Percentiles rank a stretch among this genome's conserved stretches.
Conservation (phyloP, 1,284 basidiomycete species). For the Naganishia albida region DNA sequence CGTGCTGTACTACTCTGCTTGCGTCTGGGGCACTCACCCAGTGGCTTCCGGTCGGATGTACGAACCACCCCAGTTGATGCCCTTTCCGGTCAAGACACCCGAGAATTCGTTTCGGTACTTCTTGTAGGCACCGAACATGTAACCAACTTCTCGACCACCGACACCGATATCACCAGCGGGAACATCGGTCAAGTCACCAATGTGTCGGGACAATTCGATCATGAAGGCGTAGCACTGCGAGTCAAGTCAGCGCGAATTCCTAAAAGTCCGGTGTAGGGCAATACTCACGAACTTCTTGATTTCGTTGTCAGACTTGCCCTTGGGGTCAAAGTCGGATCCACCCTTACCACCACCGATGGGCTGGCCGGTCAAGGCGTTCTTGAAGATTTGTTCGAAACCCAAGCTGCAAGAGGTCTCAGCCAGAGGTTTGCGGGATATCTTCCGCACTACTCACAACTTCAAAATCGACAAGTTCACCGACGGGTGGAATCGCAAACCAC, state of each 20-base stretch:
- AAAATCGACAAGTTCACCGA: conserved; percentile 80
- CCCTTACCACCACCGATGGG: conserved; percentile 76
- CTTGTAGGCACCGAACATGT: conserved; percentile 74
- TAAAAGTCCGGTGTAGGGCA: background rate
- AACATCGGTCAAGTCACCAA: conserved; percentile 74
- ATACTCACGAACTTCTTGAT: conserved; percentile 66
- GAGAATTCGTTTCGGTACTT: conserved; percentile 72
- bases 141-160: conserved; percentile 70
- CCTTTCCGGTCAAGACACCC: conserved; percentile 78
- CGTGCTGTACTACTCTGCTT: background rate
- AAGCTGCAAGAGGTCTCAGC: conserved; percentile 53
- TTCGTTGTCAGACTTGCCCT: conserved; percentile 75
- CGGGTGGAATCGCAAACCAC: conserved; percentile 76
- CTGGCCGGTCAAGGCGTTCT: conserved; percentile 77
- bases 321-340: conserved; percentile 73
- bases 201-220: conserved; percentile 70
- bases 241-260: background rate
- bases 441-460: conserved; percentile 60
- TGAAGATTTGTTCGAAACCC: conserved; percentile 80
- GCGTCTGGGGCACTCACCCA: conserved; percentile 44
- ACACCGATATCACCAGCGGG: conserved; percentile 75
- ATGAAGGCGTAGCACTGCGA: conserved; percentile 63
- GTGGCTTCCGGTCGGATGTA: conserved; percentile 72
- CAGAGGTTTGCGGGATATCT: too few species aligned
- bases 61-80: conserved; percentile 70